Conservation (phyloP, 2,329 filamentous ascomycete genomes). For the Phialophora macrospora region DNA sequence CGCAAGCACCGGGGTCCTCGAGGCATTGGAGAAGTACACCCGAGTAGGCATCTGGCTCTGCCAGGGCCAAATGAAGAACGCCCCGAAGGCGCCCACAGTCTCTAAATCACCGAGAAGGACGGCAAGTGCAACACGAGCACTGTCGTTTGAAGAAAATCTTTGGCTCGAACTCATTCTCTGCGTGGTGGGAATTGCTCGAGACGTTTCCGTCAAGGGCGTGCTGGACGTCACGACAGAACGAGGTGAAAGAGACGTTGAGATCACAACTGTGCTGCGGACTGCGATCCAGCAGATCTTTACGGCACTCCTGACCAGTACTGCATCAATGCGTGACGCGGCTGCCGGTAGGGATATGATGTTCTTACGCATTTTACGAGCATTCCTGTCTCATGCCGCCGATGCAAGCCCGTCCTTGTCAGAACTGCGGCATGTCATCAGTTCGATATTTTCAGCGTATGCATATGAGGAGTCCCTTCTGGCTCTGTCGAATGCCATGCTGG, state of each 20-base stretch:
- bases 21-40: constrained; percentile 83
- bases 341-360: constrained; percentile 70
- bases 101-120: constrained; percentile 49
- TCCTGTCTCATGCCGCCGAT: constrained; percentile 79
- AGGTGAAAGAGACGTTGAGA: constrained; percentile 43
- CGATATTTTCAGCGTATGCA: constrained; percentile 92
- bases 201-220: constrained; percentile 54
- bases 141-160: constrained; percentile 65
- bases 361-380: constrained; percentile 83
- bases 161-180: constrained; percentile 70
- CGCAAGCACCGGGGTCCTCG: constrained; percentile 73
- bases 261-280: constrained; percentile 71
- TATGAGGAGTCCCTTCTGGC: constrained; percentile 90
- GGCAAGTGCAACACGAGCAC: constrained; percentile 55
- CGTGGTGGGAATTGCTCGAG: constrained; percentile 67
- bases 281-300: constrained; percentile 92
- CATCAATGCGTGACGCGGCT: constrained; percentile 47
- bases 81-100: constrained; percentile 44
- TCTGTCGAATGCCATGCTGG: constrained; percentile 83
- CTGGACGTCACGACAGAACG: constrained; percentile 18
- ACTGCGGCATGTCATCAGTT: constrained; percentile 79
- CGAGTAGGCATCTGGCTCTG: constrained; percentile 96
- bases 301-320: constrained; percentile 77
- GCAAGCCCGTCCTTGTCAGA: constrained; percentile 86
- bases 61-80: constrained; percentile 70